Evolutionary conservation across 1,139 yeast genomes (phyloP).

Genomic region (Suhomyces bolitotheri): DNA sequence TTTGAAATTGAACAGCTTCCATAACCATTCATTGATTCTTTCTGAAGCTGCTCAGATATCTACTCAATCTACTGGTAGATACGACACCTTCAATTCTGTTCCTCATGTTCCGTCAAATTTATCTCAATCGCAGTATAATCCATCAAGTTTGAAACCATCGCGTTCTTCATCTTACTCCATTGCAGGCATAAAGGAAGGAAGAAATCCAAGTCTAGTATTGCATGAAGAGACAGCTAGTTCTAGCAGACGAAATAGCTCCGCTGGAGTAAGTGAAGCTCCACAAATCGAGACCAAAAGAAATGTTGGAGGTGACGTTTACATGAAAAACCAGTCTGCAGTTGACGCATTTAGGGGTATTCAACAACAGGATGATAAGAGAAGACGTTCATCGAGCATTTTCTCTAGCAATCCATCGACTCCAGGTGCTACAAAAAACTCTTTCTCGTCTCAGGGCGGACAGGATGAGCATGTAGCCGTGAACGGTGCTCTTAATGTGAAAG

Average conservation of each 20-base stretch:
- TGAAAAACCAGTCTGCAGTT: conserved; percentile 49
- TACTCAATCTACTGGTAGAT: neutral
- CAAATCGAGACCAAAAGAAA: conserved; percentile 52
- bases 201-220: conserved; percentile 25
- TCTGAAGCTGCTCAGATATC: conserved; percentile 30
- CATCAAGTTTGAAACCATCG: conserved; percentile 6
- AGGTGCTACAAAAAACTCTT: conserved; percentile 18
- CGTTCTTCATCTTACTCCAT: conserved; percentile 28
- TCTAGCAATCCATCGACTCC: conserved; percentile 17
- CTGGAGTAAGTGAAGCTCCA: conserved; percentile 44
- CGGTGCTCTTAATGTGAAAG: neutral
- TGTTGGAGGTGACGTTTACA: conserved; percentile 57
- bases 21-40: conserved; percentile 35
- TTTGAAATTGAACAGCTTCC: conserved; percentile 18
- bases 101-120: conserved; percentile 11
- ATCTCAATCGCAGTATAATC: conserved; percentile 4
- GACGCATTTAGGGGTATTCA: conserved; percentile 53
- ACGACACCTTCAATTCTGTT: conserved; percentile 7
- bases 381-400: conserved; percentile 40
- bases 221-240: conserved; percentile 34
- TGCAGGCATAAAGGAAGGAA: conserved; percentile 38
- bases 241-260: conserved; percentile 38
- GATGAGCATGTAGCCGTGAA: conserved; percentile 3
- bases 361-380: conserved; percentile 46
- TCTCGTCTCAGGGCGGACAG: conserved; percentile 18